phyloP scores from a whole-genome alignment of 1,284 basidiomycete genomes.

The Irpex lacteus region DNA sequence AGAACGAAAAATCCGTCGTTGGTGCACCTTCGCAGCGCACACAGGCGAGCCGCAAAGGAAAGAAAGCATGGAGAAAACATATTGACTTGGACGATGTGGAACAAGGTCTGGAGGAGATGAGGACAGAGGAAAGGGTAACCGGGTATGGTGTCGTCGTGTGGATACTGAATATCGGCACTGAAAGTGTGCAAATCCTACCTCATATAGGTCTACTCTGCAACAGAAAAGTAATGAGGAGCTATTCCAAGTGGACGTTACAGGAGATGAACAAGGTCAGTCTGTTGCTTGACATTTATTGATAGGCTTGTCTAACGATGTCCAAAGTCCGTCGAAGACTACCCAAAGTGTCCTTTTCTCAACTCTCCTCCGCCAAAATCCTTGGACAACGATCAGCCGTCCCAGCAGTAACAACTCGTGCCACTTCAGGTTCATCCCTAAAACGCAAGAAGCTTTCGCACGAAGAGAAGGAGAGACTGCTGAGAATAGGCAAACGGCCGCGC shows the following conservation, averaged over 20 bases:
- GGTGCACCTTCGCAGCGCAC: conserved; percentile 69
- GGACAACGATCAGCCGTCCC: conserved; percentile 83
- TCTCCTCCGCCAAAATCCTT: conserved; percentile 84
- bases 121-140: conserved; percentile 74
- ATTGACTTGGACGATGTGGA: conserved; percentile 80
- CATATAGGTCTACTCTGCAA: conserved; percentile 51
- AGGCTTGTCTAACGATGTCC: too few relatives aligned
- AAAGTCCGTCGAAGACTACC: conserved; percentile 58
- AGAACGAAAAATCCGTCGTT: conserved; percentile 20
- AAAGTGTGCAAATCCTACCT: background rate
- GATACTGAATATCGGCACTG: background rate
- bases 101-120: conserved; percentile 65
- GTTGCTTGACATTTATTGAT: conserved; percentile 21
- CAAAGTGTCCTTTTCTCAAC: conserved; percentile 40
- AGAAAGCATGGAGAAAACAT: conserved; percentile 92
- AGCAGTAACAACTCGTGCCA: conserved; percentile 60
- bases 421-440: conserved; percentile 27
- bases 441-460: conserved; percentile 43
- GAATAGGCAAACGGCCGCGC: conserved; percentile 68
- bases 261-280: conserved; percentile 67
- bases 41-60: conserved; percentile 84
- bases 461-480: conserved; percentile 74
- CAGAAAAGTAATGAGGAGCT: conserved; percentile 69
- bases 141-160: conserved; percentile 44
- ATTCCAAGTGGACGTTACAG: conserved; percentile 77